A percentile compares a stretch with the other conserved stretches of the same genome.
Conservation (phyloP, 257 asterid genomes). For the Mitragyna speciosa region DNA sequence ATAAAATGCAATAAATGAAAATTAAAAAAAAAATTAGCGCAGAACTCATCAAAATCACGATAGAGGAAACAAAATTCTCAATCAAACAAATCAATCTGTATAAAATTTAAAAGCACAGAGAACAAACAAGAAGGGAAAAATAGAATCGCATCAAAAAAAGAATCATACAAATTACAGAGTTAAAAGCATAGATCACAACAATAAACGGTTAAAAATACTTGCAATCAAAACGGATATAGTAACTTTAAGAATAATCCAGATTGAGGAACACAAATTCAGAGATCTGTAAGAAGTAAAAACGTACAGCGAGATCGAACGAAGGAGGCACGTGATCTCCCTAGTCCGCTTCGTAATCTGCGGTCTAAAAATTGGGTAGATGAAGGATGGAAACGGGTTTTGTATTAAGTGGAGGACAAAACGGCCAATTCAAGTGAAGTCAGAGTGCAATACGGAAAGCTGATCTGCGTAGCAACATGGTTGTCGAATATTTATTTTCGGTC, state of each 20-base stretch:
- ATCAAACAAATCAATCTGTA: neutral
- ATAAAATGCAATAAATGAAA: neutral
- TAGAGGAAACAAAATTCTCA: neutral
- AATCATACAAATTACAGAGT: neutral
- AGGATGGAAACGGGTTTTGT: slow-evolving; percentile 6
- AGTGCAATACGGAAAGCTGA: slow-evolving; percentile 5
- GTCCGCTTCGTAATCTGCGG: slow-evolving; percentile 48
- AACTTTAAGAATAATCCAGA: slow-evolving; percentile 13
- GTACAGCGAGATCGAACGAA: slow-evolving; percentile 60
- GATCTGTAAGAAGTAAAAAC: slow-evolving; percentile 15
- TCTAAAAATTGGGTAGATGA: neutral
- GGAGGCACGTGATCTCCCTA: slow-evolving; percentile 39
- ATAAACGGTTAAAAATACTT: neutral
- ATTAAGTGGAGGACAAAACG: neutral
- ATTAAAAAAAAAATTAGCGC: neutral
- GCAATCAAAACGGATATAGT: slow-evolving; percentile 31
- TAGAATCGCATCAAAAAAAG: neutral
- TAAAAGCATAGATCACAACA: neutral
- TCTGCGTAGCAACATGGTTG: neutral
- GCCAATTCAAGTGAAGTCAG: neutral
- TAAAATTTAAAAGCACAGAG: neutral
- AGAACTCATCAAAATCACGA: neutral
- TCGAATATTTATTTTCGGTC: slow-evolving; percentile 19
- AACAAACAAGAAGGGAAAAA: neutral
- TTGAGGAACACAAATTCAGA: slow-evolving; percentile 5